A percentile compares a stretch with the other conserved stretches of the same genome.
These are phyloP conservation scores for Auricularia sp. DNA, from an alignment of 768 basidiomycete genomes.

Conservation along the genomic window DNA sequence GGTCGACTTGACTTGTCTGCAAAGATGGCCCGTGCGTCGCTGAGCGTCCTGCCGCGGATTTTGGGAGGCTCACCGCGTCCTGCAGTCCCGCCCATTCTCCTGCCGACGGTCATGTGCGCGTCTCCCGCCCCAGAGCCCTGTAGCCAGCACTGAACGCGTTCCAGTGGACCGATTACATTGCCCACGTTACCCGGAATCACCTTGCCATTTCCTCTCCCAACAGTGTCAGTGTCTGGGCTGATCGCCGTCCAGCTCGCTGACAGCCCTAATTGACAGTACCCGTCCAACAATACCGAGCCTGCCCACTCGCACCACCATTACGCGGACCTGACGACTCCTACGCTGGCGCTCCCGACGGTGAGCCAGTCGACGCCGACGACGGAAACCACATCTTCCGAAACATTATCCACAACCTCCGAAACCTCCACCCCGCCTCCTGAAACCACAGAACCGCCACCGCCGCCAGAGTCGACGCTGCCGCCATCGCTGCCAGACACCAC, in stretches of 20 bases:
- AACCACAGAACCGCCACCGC: background rate
- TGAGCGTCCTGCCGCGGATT: background rate
- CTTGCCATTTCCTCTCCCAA: background rate
- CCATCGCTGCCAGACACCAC: background rate
- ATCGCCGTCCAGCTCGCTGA: background rate
- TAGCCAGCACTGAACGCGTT: background rate
- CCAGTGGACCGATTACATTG: background rate
- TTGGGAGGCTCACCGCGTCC: too few species aligned
- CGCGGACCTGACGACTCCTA: background rate
- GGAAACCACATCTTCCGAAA: background rate
- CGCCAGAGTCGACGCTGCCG: background rate
- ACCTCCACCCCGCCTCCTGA: background rate
- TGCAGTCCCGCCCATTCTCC: background rate
- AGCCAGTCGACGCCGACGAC: background rate
- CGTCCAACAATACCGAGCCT: background rate
- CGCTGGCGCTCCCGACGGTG: background rate
- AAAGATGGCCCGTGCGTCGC: background rate
- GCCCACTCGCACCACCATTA: background rate
- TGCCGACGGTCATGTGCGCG: background rate
- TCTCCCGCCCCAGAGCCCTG: background rate
- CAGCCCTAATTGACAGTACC: too few species aligned
- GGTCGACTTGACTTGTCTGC: background rate
- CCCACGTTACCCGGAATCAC: background rate
- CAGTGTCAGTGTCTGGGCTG: background rate
- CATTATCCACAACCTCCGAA: background rate